Evolutionary conservation across 768 basidiomycete species (phyloP), one percentile per base, ranked within the genome.

Genomic region (Phylloporus rhodoxanthus): DNA sequence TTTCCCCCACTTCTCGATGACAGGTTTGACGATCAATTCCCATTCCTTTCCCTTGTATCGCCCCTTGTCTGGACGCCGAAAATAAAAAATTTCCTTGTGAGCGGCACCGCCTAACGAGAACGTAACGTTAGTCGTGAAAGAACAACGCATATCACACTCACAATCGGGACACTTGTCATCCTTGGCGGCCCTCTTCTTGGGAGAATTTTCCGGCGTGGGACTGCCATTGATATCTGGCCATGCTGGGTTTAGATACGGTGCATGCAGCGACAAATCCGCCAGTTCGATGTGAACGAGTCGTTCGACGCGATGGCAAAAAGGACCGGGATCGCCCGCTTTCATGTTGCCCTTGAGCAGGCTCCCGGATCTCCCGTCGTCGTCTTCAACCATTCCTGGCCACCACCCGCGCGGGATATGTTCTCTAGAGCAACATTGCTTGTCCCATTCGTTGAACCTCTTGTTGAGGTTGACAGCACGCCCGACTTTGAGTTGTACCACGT

Each of bases 31-130:
- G 26, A 91, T 73, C 11, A 66, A 52, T 46, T 88, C 84, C 84
- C 85, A 91, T 65, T 91, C 90, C 53, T 72, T 78, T 7, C 80
- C 82, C 51, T 77, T 73, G 57, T 81, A 77, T 28, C 50, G 63
- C 0, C 85, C 86, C 8, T 60, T 65, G 33, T 62, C 68, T 44
- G 80, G 75, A 38, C 81, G 76, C 37, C 68, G 67, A 58, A 92
- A 88, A 33, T 84, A 70, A 62, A 92, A 92, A 15, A 92, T 88
- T 60, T 92, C 90, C 58, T 79, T 81, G 64, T 92, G 90, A 23
- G 76, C 57, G 8, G 58, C 68, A 14, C 81, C 81, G 55, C 81
- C 81, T 82, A 42, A 7, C 47, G 14, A 32, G 36, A 10, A 45
- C n/a, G 43, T 2, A 30, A 34, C 11, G 20, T 64, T 11, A 45